These are phyloP conservation scores for Ustilago crameri DNA, from an alignment of 1,284 basidiomycete species.

Conservation along the genomic window DNA sequence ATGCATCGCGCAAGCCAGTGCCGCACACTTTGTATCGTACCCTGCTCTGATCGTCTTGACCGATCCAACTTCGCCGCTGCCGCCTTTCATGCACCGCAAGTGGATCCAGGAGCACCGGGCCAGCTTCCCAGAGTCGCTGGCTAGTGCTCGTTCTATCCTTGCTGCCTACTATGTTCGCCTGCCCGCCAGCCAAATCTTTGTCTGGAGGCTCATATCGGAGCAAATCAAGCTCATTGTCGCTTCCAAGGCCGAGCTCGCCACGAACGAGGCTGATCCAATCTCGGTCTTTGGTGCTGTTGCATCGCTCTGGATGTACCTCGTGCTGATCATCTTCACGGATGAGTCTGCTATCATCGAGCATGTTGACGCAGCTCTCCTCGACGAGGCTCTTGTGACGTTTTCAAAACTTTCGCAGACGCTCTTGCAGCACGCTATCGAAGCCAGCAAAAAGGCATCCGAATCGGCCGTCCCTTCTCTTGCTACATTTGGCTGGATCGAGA, in stretches of 20 bases:
- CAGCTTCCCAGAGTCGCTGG: constrained; percentile 47
- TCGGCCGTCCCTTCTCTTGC: constrained; percentile 13
- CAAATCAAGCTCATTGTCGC: constrained; percentile 35
- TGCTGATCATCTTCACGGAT: constrained; percentile 57
- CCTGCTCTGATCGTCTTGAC: constrained; percentile 61
- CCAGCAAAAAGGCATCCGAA: constrained; percentile 13
- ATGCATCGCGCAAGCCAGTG: constrained; percentile 54
- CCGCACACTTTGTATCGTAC: constrained; percentile 60
- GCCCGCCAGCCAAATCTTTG: constrained; percentile 51
- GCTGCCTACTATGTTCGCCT: constrained; percentile 59
- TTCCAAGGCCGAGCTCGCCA: constrained; percentile 12
- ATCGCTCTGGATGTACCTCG: constrained; percentile 60
- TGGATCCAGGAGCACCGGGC: constrained; percentile 58
- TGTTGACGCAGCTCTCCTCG: constrained; percentile 44
- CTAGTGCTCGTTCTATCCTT: constrained; percentile 53
- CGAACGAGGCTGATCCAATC: constrained; percentile 20
- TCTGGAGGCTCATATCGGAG: constrained; percentile 53
- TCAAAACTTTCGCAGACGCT: constrained; percentile 46
- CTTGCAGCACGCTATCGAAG: constrained; percentile 12
- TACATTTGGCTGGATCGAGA: constrained; percentile 49
- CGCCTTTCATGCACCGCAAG: constrained; percentile 59
- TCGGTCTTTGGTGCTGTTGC: constrained; percentile 51
- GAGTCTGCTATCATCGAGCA: constrained; percentile 42
- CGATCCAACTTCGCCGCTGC: constrained; percentile 59
- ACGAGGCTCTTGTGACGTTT: constrained; percentile 43